Evolutionary conservation across 2,329 filamentous ascomycete species (phyloP), one percentile per base, ranked within the genome.

Genomic region (Nothophaeocryptopus gaeumannii): DNA sequence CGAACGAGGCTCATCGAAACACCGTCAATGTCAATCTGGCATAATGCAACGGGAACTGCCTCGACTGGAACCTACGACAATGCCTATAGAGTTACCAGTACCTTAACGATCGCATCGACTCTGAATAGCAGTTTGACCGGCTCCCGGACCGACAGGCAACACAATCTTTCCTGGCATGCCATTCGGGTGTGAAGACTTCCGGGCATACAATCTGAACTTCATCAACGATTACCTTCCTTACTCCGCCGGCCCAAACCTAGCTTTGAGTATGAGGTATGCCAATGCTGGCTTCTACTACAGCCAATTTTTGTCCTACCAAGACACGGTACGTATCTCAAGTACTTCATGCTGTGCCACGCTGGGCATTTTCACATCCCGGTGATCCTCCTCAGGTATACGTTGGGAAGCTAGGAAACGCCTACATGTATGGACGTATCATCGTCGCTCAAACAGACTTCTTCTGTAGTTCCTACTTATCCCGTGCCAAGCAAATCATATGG

Each of bases 371-470:
- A 35, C 3, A 8, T n/a, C 33, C n/a, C n/a, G n/a, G n/a, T 14
- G 37, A 26, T 26, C 20, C 20, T 14, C 5, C 26, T 26, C 26
- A 78, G 75, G 65, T 86, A 3, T 86, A 85, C 58, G 65, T 86
- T 12, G 83, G 83, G 45, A 86, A 86, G 62, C 71, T 84, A 1
- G 83, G 79, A 29, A 85, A 84, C 55, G 78, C 78, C 0, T 86
- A 85, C 67, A 82, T 87, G 66, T 76, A 82, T 63, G 72, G 78
- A 32, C 76, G 70, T 45, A 75, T 81, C 32, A 74, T 86, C 5
- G 83, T 80, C 0, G 84, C 84, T 0, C 74, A 86, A 61, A 85
- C 82, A 0, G 84, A 87, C 58, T 86, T 86, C 68, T 70, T 86
- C 14, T 86, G 50, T 53, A 35, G 26, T 29, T 31, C 32, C 9